Percentiles rank a stretch among this genome's conserved stretches.
These are phyloP conservation scores for Macrophomina phaseolina DNA, from an alignment of 2,329 filamentous ascomycete species.

Conservation along the genomic window DNA sequence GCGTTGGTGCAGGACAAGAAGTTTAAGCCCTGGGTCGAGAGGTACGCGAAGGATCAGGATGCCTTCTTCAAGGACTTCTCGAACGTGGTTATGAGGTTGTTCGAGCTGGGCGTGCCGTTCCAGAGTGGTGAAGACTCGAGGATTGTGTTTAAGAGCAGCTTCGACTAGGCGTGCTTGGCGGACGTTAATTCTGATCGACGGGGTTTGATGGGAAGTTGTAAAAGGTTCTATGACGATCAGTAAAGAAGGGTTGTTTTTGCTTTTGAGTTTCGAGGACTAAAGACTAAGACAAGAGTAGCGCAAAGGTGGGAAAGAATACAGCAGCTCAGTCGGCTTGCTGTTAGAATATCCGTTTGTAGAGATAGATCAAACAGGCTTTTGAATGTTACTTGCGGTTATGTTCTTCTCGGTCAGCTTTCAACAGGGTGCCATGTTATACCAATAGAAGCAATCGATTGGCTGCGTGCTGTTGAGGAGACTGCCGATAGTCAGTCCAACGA, in stretches of 20 bases:
- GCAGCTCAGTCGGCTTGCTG: neutral
- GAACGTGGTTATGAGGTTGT: conserved; percentile 77
- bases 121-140: conserved; percentile 55
- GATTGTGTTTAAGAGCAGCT: conserved; percentile 54
- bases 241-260: neutral
- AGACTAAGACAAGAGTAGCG: neutral
- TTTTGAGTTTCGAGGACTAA: neutral
- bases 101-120: conserved; percentile 95
- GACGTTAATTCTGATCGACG: neutral
- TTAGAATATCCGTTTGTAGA: neutral
- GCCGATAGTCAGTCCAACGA: no score
- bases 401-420: no score
- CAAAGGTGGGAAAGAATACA: neutral
- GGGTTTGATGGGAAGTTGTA: neutral
- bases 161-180: conserved; percentile 36
- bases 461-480: no score
- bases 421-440: no score
- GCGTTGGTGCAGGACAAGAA: conserved; percentile 85
- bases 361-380: no score
- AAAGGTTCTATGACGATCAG: neutral
- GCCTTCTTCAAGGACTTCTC: conserved; percentile 94
- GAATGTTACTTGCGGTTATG: no score
- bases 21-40: conserved; percentile 79
- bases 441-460: no score
- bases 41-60: conserved; percentile 90